phyloP scores from a whole-genome alignment of 2,329 filamentous ascomycete genomes.

The Colletotrichum caudatum region DNA sequence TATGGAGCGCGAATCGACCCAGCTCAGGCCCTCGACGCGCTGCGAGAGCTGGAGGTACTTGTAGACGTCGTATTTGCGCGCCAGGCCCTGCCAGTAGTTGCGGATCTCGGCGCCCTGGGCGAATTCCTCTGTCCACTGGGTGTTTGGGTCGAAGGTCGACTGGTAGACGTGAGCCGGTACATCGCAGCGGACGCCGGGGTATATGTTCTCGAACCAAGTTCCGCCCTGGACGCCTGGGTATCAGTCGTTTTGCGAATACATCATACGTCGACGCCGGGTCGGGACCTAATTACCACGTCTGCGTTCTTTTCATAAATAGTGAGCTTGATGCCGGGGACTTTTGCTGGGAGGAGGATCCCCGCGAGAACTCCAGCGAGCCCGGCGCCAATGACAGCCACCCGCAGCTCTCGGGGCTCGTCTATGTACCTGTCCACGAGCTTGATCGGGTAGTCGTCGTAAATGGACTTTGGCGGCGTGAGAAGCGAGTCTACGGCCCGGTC shows the following conservation, averaged over 20 bases:
- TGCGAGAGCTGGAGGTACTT: constrained; percentile 66
- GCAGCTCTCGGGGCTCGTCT: constrained; percentile 60
- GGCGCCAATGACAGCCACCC: constrained; percentile 73
- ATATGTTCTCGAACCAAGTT: constrained; percentile 68
- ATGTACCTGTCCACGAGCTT: constrained; percentile 55
- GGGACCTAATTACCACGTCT: constrained; percentile 70
- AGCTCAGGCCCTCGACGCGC: constrained; percentile 66
- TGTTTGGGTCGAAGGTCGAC: constrained; percentile 74
- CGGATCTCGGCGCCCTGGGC: constrained; percentile 75
- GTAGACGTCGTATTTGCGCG: constrained; percentile 74
- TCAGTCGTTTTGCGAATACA: background rate
- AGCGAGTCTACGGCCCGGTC: constrained; percentile 29
- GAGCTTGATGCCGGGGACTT: constrained; percentile 75
- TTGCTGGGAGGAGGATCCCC: constrained; percentile 74
- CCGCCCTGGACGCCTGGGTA: constrained; percentile 53
- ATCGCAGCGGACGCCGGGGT: constrained; percentile 76
- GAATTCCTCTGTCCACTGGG: constrained; percentile 76
- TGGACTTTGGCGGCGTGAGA: constrained; percentile 32
- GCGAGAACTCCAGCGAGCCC: constrained; percentile 73
- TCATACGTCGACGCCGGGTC: background rate
- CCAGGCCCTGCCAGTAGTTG: constrained; percentile 73
- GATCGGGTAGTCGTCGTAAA: constrained; percentile 38
- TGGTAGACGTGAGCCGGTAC: constrained; percentile 78
- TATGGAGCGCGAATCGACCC: constrained; percentile 62
- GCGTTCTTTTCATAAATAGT: constrained; percentile 76